These are phyloP conservation scores for Phallus indusiatus DNA, from an alignment of 768 basidiomycete genomes.

Conservation along the genomic window DNA sequence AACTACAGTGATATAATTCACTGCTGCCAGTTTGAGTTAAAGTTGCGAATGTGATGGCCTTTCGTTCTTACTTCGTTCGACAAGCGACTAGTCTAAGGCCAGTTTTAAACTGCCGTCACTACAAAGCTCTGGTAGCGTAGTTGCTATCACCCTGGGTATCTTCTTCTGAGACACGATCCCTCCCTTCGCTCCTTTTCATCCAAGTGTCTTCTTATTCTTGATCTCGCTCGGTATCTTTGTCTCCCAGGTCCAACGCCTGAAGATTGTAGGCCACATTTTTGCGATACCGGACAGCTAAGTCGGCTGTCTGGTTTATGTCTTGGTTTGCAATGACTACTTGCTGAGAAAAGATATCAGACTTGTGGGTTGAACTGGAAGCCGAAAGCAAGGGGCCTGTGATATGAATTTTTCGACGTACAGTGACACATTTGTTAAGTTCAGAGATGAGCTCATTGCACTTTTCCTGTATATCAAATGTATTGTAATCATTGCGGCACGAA, in stretches of 20 bases:
- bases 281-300: constrained; percentile 78
- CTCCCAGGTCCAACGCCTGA: constrained; percentile 36
- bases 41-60: no score
- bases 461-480: constrained; percentile 37
- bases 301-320: constrained; percentile 70
- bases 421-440: constrained; percentile 82
- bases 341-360: constrained; percentile 26
- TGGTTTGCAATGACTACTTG: constrained; percentile 74
- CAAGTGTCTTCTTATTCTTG: neutral
- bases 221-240: neutral
- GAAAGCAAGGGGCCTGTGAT: no score
- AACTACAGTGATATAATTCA: no score
- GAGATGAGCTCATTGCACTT: constrained; percentile 88
- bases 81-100: no score
- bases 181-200: neutral
- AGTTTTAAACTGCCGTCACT: no score
- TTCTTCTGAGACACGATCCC: neutral
- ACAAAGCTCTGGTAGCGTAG: no score
- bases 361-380: neutral
- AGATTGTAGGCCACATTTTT: constrained; percentile 92
- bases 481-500: neutral
- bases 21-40: no score
- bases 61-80: no score
- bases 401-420: constrained; percentile 37
- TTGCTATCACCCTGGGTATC: neutral